Conservation (phyloP, 208 protist species). For the Trypanosoma caninum region DNA sequence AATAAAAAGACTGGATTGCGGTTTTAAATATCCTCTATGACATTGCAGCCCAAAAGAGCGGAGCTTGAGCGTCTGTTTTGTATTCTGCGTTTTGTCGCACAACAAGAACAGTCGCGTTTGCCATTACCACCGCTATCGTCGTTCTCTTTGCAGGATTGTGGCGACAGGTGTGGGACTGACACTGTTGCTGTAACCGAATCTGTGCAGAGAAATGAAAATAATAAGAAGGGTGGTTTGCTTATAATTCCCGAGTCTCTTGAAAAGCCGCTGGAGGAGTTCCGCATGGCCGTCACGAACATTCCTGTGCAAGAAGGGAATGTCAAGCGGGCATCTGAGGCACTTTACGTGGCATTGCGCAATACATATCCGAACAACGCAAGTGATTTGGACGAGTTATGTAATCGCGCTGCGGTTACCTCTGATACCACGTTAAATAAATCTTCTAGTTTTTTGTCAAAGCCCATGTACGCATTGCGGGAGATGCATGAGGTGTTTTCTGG, state of each 20-base stretch:
- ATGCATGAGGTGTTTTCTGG: conserved; percentile 84
- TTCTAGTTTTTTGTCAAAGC: conserved; percentile 17
- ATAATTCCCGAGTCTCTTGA: conserved; percentile 23
- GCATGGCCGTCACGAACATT: conserved; percentile 60
- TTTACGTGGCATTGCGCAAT: conserved; percentile 23
- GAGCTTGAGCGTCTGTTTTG: no score
- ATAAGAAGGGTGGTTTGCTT: no score
- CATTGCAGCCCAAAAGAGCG: no score
- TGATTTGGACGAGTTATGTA: conserved; percentile 16
- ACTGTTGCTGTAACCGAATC: no score
- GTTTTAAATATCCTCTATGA: no score
- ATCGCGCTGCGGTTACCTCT: neutral
- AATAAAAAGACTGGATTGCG: no score
- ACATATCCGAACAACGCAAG: conserved; percentile 7
- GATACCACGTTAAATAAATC: neutral
- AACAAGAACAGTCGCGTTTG: no score
- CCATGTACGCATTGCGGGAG: conserved; percentile 23
- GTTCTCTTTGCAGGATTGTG: no score
- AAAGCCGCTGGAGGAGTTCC: conserved; percentile 42
- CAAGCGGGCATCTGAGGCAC: conserved; percentile 4
- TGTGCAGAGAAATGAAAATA: no score
- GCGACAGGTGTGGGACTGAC: no score
- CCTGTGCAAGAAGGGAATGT: conserved; percentile 31
- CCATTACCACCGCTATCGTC: no score
- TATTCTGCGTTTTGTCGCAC: no score